Base-by-base conservation (phyloP, 75 land plant species). In the Sequoiadendron giganteum region DNA sequence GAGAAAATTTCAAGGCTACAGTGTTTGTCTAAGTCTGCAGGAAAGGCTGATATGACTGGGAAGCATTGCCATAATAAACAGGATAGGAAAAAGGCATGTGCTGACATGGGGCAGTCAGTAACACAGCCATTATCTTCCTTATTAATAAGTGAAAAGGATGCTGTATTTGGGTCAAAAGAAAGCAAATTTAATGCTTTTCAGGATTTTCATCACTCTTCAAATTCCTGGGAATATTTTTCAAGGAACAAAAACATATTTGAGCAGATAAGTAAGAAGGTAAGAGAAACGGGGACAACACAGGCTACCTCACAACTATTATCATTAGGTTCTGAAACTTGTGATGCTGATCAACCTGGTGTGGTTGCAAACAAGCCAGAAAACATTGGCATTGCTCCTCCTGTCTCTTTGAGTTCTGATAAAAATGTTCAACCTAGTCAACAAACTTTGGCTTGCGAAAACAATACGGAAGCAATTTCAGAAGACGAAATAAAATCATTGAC, bases 191-290 rank as follows among this genome's bases (percentile, higher is more conserved):
- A 82, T 28, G 34, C 47, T 25, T 47, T 47, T n/a, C 52, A 82
- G 21, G 47, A 45, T 82, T 1, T 6, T 43, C 0, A 5, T 47
- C 84, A 82, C 14, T 45, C 47, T 82, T 13, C 54, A 45, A 82
- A 82, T 47, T 82, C 84, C 48, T 82, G 54, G 84, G 84, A 82
- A 25, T 11, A n/a, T n/a, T 82, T 82, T 82, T 82, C 54, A 15
- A 82, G 32, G 49, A 82, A 47, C 34, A 82, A 47, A 47, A 82
- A 82, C 52, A 47, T 82, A 10, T 82, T 82, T 82, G 48, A 47
- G 47, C 34, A 82, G 84, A 82, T 82, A 28, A 45, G 84, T 47
- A 47, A 82, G 5, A 82, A 82, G 10, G 48, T 82, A n/a, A 82
- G 48, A 11, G 52, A 47, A 28, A 82, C 47, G 14, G 32, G 28